Conservation (phyloP, 2,329 filamentous ascomycete species). For the Dendrostoma leiphaemia region DNA sequence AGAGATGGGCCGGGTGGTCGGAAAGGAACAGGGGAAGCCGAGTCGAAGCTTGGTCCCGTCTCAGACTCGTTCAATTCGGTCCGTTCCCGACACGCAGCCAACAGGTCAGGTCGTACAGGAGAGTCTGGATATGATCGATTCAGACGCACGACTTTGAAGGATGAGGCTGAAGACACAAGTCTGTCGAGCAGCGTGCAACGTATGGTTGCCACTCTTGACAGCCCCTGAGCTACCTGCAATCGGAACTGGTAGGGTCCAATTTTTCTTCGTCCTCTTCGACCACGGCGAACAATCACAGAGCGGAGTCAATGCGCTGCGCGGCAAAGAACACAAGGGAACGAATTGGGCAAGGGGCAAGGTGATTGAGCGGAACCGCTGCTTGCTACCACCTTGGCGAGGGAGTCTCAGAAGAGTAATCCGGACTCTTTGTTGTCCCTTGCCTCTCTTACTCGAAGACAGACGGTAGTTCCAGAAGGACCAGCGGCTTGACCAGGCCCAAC, state of each 20-base stretch:
- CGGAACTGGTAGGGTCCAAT: too few relatives aligned
- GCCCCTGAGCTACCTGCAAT: too few relatives aligned
- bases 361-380: neutral
- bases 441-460: too few relatives aligned
- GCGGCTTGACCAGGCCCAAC: neutral
- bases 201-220: too few relatives aligned
- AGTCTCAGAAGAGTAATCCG: neutral
- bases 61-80: constrained; percentile 3
- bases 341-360: neutral
- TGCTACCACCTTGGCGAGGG: neutral
- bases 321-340: neutral
- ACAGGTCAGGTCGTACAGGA: neutral
- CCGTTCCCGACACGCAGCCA: constrained; percentile 6
- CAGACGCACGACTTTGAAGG: neutral
- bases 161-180: neutral
- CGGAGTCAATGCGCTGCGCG: neutral
- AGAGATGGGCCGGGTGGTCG: constrained; percentile 19
- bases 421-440: too few relatives aligned
- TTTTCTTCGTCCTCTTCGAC: too few relatives aligned
- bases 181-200: neutral
- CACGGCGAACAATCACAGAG: neutral
- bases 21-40: neutral
- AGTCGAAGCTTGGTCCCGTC: neutral
- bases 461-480: neutral
- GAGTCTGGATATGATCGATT: neutral